phyloP scores from a whole-genome alignment of 352 stramenopile species.

The Globisporangium ultimum region DNA sequence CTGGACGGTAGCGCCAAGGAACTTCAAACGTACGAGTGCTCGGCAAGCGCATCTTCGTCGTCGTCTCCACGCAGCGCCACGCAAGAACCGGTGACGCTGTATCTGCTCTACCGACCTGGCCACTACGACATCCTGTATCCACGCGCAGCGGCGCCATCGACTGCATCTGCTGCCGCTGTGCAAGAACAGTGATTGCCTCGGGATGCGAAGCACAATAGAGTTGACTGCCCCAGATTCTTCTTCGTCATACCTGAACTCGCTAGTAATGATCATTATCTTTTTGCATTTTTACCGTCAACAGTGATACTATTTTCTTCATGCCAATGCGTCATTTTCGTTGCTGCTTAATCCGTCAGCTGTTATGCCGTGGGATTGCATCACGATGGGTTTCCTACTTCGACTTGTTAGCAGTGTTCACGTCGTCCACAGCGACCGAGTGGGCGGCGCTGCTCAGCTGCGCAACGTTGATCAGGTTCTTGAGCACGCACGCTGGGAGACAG shows the following conservation, averaged over 20 bases:
- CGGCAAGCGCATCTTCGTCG: conserved; percentile 12
- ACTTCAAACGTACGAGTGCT: conserved; percentile 68
- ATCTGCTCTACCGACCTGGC: conserved; percentile 91
- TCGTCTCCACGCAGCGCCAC: conserved; percentile 7
- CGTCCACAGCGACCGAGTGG: conserved; percentile 69
- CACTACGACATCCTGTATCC: conserved; percentile 96
- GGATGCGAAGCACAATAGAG: too few species aligned
- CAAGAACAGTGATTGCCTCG: background rate
- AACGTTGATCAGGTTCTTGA: conserved; percentile 94
- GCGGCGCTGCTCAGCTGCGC: conserved; percentile 87
- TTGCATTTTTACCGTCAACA: too few species aligned
- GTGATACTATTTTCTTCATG: too few species aligned
- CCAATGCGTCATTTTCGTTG: background rate
- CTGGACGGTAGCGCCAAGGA: conserved; percentile 80
- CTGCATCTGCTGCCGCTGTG: background rate
- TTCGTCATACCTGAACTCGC: too few species aligned
- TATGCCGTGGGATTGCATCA: too few species aligned
- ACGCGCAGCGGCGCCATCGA: conserved; percentile 3
- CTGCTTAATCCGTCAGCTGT: background rate
- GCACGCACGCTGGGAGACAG: conserved; percentile 86
- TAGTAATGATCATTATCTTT: too few species aligned
- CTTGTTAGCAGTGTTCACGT: conserved; percentile 55
- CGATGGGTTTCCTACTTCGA: conserved; percentile 27
- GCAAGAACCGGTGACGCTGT: conserved; percentile 38
- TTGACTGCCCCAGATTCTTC: too few species aligned